phyloP scores from a whole-genome alignment of 441 rosid genomes.

The Adansonia grandidieri region DNA sequence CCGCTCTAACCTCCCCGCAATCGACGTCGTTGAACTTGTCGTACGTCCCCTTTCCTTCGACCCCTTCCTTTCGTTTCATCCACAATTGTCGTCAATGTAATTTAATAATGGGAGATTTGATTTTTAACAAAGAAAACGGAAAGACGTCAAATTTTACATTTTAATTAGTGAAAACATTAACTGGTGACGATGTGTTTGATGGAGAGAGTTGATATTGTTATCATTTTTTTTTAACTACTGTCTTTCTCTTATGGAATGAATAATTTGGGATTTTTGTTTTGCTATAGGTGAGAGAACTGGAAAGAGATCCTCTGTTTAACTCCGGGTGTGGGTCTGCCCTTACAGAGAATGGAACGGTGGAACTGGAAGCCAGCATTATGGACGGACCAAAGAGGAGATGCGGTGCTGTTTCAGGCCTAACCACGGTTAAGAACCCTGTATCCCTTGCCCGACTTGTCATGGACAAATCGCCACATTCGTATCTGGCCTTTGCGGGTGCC shows the following conservation, averaged over 20 bases:
- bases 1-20: slow-evolving; percentile 70
- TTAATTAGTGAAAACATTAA: neutral
- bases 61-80: neutral
- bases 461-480: slow-evolving; percentile 96
- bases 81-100: neutral
- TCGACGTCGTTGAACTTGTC: slow-evolving; percentile 93
- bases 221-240: neutral
- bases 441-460: slow-evolving; percentile 92
- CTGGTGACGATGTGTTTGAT: neutral
- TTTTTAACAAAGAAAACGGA: neutral
- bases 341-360: slow-evolving; percentile 82
- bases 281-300: slow-evolving; percentile 74
- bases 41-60: slow-evolving; percentile 40
- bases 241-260: neutral
- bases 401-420: slow-evolving; percentile 89
- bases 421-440: slow-evolving; percentile 84
- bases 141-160: neutral
- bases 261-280: neutral
- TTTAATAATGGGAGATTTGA: neutral
- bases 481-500: slow-evolving; percentile 87
- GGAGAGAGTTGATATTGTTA: neutral
- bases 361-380: slow-evolving; percentile 99
- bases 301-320: slow-evolving; percentile 87
- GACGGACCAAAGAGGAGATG: slow-evolving; percentile 82
- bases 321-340: slow-evolving; percentile 98